phyloP scores from a whole-genome alignment of 495 filamentous ascomycete species.

The Talaromyces liani region DNA sequence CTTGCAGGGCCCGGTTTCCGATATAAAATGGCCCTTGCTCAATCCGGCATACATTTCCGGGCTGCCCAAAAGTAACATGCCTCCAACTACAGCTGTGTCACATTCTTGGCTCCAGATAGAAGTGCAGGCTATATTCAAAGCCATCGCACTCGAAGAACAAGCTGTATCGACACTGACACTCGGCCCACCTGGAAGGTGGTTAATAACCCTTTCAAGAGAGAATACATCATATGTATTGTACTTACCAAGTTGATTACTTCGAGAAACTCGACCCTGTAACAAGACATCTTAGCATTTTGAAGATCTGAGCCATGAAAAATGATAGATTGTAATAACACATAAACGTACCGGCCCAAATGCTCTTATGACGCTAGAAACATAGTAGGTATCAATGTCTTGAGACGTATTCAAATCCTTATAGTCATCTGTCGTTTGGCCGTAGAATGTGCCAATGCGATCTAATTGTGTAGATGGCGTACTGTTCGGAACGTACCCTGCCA shows the following conservation, averaged over 20 bases:
- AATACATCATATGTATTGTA: neutral
- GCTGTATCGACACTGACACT: conserved; percentile 83
- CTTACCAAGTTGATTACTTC: conserved; percentile 31
- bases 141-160: conserved; percentile 80
- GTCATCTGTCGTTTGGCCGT: conserved; percentile 88
- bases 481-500: conserved; percentile 83
- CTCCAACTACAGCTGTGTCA: conserved; percentile 77
- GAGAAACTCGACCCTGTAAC: conserved; percentile 66
- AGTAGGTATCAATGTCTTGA: conserved; percentile 88
- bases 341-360: conserved; percentile 63
- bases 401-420: conserved; percentile 86
- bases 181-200: conserved; percentile 66
- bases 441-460: conserved; percentile 86
- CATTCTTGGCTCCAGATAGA: conserved; percentile 75
- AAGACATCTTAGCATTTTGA: conserved; percentile 12
- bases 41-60: conserved; percentile 81
- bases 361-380: conserved; percentile 83
- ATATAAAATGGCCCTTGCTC: conserved; percentile 77
- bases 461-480: conserved; percentile 75
- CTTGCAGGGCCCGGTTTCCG: conserved; percentile 72
- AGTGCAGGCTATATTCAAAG: conserved; percentile 77
- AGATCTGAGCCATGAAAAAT: neutral
- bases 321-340: conserved; percentile 41
- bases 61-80: conserved; percentile 75
- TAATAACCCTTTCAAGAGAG: conserved; percentile 19